Evolutionary conservation across 768 basidiomycete genomes (phyloP), one percentile per base, ranked within the genome.

Genomic region (Lentinula aciculospora): DNA sequence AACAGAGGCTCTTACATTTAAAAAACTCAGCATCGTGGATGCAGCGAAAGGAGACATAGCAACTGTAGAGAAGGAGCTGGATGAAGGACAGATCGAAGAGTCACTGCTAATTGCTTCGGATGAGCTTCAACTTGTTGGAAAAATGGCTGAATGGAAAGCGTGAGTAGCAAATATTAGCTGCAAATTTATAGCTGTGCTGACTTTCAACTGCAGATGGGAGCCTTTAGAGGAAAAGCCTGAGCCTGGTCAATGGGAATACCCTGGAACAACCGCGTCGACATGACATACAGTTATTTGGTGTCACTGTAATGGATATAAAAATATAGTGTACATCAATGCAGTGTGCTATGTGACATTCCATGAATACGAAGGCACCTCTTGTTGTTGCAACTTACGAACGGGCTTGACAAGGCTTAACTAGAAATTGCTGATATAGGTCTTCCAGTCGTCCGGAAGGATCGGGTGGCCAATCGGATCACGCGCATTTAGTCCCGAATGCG

Each of bases 91-190:
- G 64, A 90, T 97, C 42, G 95, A 98, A 76, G 81, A 93, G 70
- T 81, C 89, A 32, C 65, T 98, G 64, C 81, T 84, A 63, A 84
- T 91, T 70, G 95, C 94, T 10, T 74, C 84, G 63, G 89, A 89
- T 66, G 95, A 98, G 71, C 75, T 92, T 57, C 76, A 74, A 56
- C 76, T 98, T 37, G 90, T 79, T 4, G 75, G 75, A 31, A 90
- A 90, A 73, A 90, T 97, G 88, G 67, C 87, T n/a, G 88, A 94
- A 67, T 98, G 93, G 94, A 96, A 95, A 75, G 83, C 90, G 95
- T 98, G 70, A 71, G 94, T 88, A 54, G 36, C 54, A 56, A 50
- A 45, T n/a, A 19, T 54, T 28, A 50, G 49, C 40, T 7, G 61
- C 4, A 47, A 39, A 59, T 36, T 58, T 56, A 40, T 58, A 55